These are phyloP conservation scores for Globisporangium viniferum DNA, from an alignment of 352 stramenopile genomes.

Conservation along the genomic window DNA sequence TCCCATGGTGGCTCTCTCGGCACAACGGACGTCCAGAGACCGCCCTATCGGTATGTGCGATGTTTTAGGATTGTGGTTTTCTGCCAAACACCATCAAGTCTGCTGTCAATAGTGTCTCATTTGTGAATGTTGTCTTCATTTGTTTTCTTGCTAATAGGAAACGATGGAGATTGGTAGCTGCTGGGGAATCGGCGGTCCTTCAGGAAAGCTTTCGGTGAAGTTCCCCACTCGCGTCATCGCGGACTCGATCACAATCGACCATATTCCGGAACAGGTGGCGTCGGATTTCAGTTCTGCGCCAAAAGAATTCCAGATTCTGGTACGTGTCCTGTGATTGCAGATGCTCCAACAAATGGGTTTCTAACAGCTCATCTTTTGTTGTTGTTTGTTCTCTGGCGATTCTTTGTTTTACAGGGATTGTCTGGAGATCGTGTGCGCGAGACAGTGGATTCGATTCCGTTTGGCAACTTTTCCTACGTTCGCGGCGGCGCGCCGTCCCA, in stretches of 20 bases:
- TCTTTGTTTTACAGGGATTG: slow-evolving; percentile 35
- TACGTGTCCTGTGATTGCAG: slow-evolving; percentile 16
- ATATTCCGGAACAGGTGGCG: slow-evolving; percentile 69
- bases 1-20: slow-evolving; percentile 73
- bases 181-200: slow-evolving; percentile 58
- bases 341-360: neutral
- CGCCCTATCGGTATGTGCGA: slow-evolving; percentile 56
- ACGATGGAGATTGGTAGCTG: slow-evolving; percentile 85
- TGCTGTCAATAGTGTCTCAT: neutral
- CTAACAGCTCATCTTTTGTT: neutral
- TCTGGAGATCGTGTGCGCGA: slow-evolving; percentile 34
- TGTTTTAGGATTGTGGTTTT: neutral
- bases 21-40: slow-evolving; percentile 76
- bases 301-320: slow-evolving; percentile 59
- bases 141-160: slow-evolving; percentile 33
- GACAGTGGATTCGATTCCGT: slow-evolving; percentile 46
- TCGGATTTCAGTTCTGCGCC: slow-evolving; percentile 70
- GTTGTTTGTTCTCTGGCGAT: neutral
- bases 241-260: slow-evolving; percentile 73
- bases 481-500: slow-evolving; percentile 51
- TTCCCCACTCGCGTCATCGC: slow-evolving; percentile 64
- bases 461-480: slow-evolving; percentile 76
- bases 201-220: slow-evolving; percentile 70
- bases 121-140: neutral
- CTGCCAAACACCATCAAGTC: neutral